Evolutionary conservation across 2,329 filamentous ascomycete species (phyloP).

Genomic region (Arthrobotrys sphaeroides): DNA sequence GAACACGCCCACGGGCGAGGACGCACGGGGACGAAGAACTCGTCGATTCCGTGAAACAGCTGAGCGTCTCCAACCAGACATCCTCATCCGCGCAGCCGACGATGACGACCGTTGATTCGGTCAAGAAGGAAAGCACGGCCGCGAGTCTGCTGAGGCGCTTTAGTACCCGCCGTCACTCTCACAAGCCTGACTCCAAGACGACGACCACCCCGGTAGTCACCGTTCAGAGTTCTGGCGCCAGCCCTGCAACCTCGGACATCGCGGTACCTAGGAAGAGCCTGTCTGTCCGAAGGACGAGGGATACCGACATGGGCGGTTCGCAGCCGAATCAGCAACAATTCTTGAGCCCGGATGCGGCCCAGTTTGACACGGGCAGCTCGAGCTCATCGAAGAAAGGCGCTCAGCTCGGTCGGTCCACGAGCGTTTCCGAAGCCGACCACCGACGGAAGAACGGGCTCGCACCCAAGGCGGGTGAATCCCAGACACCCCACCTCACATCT

Average conservation of each 20-base stretch:
- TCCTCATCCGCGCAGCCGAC: constrained; percentile 65
- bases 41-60: constrained; percentile 74
- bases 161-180: constrained; percentile 78
- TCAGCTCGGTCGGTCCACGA: constrained; percentile 83
- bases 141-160: constrained; percentile 86
- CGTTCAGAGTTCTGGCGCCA: constrained; percentile 80
- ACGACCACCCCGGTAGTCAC: constrained; percentile 76
- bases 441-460: constrained; percentile 55
- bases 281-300: constrained; percentile 75
- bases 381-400: constrained; percentile 69
- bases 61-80: constrained; percentile 66
- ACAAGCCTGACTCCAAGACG: constrained; percentile 71
- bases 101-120: constrained; percentile 65
- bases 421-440: constrained; percentile 67
- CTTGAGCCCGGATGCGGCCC: constrained; percentile 75
- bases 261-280: constrained; percentile 82
- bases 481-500: constrained; percentile 56
- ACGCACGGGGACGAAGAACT: constrained; percentile 96
- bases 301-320: constrained; percentile 67
- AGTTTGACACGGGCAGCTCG: constrained; percentile 64
- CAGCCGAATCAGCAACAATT: constrained; percentile 81
- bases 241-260: constrained; percentile 62
- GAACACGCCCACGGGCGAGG: constrained; percentile 82
- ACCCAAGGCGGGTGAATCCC: constrained; percentile 59
- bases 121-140: constrained; percentile 86